phyloP scores from a whole-genome alignment of 805 yeast species.

The Ogataea nakhonphanomensis region DNA sequence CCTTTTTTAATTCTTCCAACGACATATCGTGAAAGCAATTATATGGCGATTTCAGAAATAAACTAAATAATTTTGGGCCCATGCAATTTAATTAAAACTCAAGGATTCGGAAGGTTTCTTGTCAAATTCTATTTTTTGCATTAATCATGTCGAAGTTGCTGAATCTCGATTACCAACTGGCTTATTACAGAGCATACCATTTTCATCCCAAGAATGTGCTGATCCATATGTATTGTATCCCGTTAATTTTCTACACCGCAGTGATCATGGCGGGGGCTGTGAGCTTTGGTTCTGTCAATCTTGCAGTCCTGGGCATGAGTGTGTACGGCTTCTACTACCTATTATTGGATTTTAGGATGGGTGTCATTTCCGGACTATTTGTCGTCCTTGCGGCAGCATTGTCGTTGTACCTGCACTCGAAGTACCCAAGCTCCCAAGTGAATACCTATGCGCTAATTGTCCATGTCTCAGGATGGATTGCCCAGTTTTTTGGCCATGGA shows the following conservation, averaged over 20 bases:
- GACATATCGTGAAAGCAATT: conserved; percentile 6
- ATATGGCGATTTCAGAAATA: no score
- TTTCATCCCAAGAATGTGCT: conserved; percentile 50
- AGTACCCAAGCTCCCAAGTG: conserved; percentile 22
- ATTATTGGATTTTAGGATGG: conserved; percentile 51
- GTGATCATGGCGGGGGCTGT: conserved; percentile 33
- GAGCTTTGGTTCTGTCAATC: conserved; percentile 6
- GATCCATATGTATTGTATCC: conserved; percentile 79
- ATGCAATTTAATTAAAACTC: no score
- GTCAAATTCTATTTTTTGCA: no score
- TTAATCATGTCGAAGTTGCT: conserved; percentile 25
- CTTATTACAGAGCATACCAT: conserved; percentile 49
- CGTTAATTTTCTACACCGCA: conserved; percentile 61
- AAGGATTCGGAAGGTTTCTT: no score
- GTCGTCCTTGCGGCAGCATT: conserved; percentile 24
- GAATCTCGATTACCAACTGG: conserved; percentile 48
- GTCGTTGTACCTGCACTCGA: conserved; percentile 13
- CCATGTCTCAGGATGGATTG: conserved; percentile 66
- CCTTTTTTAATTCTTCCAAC: conserved; percentile 33
- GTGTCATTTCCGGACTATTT: conserved; percentile 40
- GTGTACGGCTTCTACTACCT: conserved; percentile 58
- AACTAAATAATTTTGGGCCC: no score
- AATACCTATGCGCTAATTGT: conserved; percentile 33
- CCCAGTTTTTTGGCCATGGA: conserved; percentile 88
- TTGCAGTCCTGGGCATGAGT: conserved; percentile 45